Percentiles rank a stretch among this genome's conserved stretches.
Conservation (phyloP, 2,329 filamentous ascomycete genomes). For the Chaetomiaceae sp. region DNA sequence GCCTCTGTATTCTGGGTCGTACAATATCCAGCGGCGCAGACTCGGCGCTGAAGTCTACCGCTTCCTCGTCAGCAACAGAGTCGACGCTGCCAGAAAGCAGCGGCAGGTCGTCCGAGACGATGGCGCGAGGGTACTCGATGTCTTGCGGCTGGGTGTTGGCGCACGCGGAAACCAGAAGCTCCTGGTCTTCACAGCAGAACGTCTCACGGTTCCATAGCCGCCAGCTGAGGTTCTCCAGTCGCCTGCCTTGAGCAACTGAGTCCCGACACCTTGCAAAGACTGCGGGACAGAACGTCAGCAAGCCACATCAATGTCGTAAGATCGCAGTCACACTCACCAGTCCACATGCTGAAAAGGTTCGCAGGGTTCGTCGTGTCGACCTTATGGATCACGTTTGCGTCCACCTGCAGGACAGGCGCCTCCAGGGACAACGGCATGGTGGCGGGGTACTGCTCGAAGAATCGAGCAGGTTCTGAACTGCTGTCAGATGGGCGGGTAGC, state of each 20-base stretch:
- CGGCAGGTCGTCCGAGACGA: slow-evolving; percentile 53
- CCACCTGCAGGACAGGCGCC: slow-evolving; percentile 82
- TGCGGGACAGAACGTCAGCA: slow-evolving; percentile 31
- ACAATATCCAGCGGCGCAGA: slow-evolving; percentile 52
- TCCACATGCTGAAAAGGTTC: slow-evolving; percentile 95
- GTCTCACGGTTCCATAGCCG: slow-evolving; percentile 90
- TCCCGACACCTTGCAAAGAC: slow-evolving; percentile 94
- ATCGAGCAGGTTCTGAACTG: slow-evolving; percentile 28
- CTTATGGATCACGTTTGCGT: slow-evolving; percentile 86
- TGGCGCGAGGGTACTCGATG: slow-evolving; percentile 33
- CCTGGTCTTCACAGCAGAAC: slow-evolving; percentile 70
- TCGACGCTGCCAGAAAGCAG: slow-evolving; percentile 73
- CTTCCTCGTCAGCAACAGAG: slow-evolving; percentile 64
- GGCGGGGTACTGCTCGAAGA: slow-evolving; percentile 31
- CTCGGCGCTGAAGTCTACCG: slow-evolving; percentile 51
- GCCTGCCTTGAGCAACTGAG: slow-evolving; percentile 84
- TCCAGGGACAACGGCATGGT: slow-evolving; percentile 79
- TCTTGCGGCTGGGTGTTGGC: slow-evolving; percentile 42
- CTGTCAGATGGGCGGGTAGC: slow-evolving; percentile 21
- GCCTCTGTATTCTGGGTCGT: slow-evolving; percentile 61
- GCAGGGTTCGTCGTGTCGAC: slow-evolving; percentile 90
- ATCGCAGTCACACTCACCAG: slow-evolving; percentile 51
- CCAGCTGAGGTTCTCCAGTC: slow-evolving; percentile 95
- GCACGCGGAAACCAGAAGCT: slow-evolving; percentile 41
- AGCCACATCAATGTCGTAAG: not conserved